Evolutionary conservation across 2,329 filamentous ascomycete species (phyloP), one percentile per base, ranked within the genome.

Genomic region (Ophiocordyceps camponoti-saundersi): DNA sequence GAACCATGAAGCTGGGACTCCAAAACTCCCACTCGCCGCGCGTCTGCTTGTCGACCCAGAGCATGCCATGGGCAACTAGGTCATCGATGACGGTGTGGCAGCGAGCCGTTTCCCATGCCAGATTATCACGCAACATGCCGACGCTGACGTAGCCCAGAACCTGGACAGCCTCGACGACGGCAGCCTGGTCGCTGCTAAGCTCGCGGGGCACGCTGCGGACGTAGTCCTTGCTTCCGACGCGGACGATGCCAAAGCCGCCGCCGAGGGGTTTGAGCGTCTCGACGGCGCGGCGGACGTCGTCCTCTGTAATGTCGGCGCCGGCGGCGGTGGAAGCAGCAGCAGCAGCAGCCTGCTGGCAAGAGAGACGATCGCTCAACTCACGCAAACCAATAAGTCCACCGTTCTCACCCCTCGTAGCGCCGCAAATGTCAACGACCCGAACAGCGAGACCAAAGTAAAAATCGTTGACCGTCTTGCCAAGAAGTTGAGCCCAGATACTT

Each of bases 401-500:
- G 61, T 98, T 98, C 65, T 95, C 90, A 4, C 77, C 78, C 46
- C 92, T 73, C 42, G 88, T 95, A 46, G 82, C 79, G 6, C 87
- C 74, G 60, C 92, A 98, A 8, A 95, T 79, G 63, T 96, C 90
- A 6, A 98, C 92, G 1, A 96, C 85, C 45, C 86, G 76, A n/a
- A 96, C 90, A 1, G 88, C 92, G 43, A 98, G 78, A 68, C 94
- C 90, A 63, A 96, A 96, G 67, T 96, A 98, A 61, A 98, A 98
- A 63, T 98, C 92, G 61, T 95, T 94, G 55, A 98, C 89, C 56
- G 81, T 88, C 49, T 84, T 79, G 29, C 92, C 92, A 20, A 96
- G 73, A 51, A 96, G 77, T 68, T 95, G 89, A 10, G 87, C 84
- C 90, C 92, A 96, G 49, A 95, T 80, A 49, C 82, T 92, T 6